A percentile compares a stretch with the other conserved stretches of the same genome.
Evolutionary conservation across 1,139 yeast species (phyloP).

Genomic region (Taphrina confusa): DNA sequence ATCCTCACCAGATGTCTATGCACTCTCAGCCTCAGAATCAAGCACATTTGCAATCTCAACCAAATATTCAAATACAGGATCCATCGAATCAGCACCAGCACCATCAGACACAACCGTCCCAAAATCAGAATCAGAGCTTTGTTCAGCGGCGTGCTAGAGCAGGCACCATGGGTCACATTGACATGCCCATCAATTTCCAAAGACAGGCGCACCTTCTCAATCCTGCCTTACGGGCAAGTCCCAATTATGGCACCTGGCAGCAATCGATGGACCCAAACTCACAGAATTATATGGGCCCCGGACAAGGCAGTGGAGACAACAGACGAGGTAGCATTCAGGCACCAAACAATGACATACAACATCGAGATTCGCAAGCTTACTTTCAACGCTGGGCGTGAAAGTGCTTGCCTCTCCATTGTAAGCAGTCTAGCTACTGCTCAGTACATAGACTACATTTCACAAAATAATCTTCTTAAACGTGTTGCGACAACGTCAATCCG

Average conservation of each 20-base stretch:
- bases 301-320: constrained; percentile 30
- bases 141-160: constrained; percentile 29
- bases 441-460: too few relatives aligned
- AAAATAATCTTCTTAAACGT: too few relatives aligned
- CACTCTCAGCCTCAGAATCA: constrained; percentile 18
- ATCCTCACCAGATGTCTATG: neutral
- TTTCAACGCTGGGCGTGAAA: constrained; percentile 22
- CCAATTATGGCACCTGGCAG: constrained; percentile 30
- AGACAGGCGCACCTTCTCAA: constrained; percentile 26
- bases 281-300: constrained; percentile 31
- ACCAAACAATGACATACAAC: constrained; percentile 15
- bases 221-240: constrained; percentile 14
- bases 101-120: neutral
- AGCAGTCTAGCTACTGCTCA: too few relatives aligned
- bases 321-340: constrained; percentile 31
- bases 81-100: too few relatives aligned
- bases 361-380: constrained; percentile 20
- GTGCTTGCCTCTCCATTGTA: too few relatives aligned
- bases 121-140: constrained; percentile 20
- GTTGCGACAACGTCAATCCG: too few relatives aligned
- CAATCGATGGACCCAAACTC: constrained; percentile 5
- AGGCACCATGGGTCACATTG: constrained; percentile 32
- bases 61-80: neutral
- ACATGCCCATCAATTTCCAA: constrained; percentile 25
- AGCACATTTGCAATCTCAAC: constrained; percentile 7